Base-by-base conservation (phyloP, 2,329 filamentous ascomycete genomes). In the Ciborinia camelliae region DNA sequence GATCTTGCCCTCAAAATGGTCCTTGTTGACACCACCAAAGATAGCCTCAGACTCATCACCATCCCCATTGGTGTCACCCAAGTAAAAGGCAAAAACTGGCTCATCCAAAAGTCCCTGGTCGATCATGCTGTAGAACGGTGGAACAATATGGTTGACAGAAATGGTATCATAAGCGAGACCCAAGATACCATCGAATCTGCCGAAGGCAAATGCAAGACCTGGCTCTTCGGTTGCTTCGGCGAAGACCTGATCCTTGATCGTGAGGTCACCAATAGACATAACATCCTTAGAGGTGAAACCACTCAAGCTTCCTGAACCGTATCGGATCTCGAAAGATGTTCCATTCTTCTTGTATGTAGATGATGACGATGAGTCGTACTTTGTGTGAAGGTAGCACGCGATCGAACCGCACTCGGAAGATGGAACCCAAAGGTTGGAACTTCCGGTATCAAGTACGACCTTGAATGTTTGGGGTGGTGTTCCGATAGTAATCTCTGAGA, bases 361-460 rank as follows among this genome's bases (percentile, higher is more conserved):
- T 55, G 96, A 99, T 5, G 87, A 81, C 45, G 88, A 90, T 65
- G 92, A 95, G 80, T 98, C 92, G 82, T 98, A 99, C 82, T 96
- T 99, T 79, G 80, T 88, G 84, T 99, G 95, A 67, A 99, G 87
- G 81, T 94, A 99, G 86, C 95, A 99, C 70, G 95, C 96, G 76
- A 99, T 99, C 76, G 93, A 97, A 76, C 86, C 88, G 79, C 96
- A 99, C 76, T 92, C 84, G 65, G 86, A 83, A 30, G 93, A 97
- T 47, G 96, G 96, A 67, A 99, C 93, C 96, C 96, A 99, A 69
- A 99, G 86, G 84, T 99, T 99, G 78, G 95, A 98, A 84, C 92
- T 97, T 74, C 95, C 95, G 35, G 95, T 99, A 79, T 99, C 95
- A 70, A 99, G 89, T 70, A 99, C 90, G 71, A 99, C 96, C 86